These are phyloP conservation scores for Echinochloa phyllopogon DNA, from an alignment of 176 grass and related monocot species.

Conservation along the genomic window DNA sequence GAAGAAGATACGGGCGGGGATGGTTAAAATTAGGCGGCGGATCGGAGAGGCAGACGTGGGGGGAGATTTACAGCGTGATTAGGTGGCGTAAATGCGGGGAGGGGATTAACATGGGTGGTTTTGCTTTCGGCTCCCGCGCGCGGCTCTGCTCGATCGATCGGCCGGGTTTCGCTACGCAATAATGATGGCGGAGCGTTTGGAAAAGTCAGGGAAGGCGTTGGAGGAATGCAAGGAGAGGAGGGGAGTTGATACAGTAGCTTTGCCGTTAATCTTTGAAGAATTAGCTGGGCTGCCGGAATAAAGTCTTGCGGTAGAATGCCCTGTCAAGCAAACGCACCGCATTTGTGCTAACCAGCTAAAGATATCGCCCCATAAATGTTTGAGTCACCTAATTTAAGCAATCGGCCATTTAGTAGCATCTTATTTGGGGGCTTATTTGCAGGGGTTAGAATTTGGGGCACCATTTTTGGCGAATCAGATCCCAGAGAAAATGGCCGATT, in stretches of 20 bases:
- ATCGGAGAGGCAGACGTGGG: neutral
- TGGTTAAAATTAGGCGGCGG: constrained; percentile 50
- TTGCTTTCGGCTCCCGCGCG: neutral
- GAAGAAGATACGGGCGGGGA: neutral
- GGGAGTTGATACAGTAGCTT: neutral
- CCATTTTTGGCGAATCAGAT: neutral
- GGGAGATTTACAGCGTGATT: constrained; percentile 8
- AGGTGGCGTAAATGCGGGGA: constrained; percentile 31
- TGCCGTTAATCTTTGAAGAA: constrained; percentile 11
- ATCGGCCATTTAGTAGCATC: neutral
- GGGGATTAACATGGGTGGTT: constrained; percentile 33
- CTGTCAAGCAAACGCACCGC: neutral
- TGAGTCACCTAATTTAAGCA: constrained; percentile 34
- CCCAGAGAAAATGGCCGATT: neutral
- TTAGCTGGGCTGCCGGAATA: neutral
- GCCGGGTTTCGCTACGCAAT: constrained; percentile 26
- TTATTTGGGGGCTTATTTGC: neutral
- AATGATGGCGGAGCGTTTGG: constrained; percentile 39
- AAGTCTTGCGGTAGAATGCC: neutral
- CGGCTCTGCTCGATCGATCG: neutral
- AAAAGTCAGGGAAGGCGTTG: neutral
- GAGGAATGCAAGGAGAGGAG: neutral
- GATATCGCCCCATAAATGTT: constrained; percentile 10
- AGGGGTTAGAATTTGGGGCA: neutral
- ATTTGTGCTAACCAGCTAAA: constrained; percentile 13